Percentiles rank a stretch among this genome's conserved stretches.
Conservation (phyloP, 2,329 filamentous ascomycete genomes). For the Fusarium falciforme region DNA sequence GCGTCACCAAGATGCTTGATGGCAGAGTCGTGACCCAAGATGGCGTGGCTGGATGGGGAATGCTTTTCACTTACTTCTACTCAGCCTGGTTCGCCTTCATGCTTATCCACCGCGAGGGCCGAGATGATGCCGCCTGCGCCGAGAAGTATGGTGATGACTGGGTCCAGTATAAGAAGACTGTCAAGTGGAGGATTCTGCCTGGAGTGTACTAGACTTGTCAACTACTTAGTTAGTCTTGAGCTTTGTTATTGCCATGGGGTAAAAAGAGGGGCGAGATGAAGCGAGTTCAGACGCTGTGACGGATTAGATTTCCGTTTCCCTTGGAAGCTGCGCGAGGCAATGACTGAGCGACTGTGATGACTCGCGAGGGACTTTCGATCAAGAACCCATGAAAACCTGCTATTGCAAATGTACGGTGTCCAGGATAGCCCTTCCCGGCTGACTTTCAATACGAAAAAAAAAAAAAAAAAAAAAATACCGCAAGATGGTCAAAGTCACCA, state of each 20-base stretch:
- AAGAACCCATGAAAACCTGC: neutral
- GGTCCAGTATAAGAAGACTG: conserved; percentile 83
- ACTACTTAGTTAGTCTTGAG: neutral
- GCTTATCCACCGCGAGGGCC: conserved; percentile 82
- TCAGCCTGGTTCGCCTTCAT: conserved; percentile 87
- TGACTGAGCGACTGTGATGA: neutral
- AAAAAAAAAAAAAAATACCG: neutral
- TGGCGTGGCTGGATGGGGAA: conserved; percentile 82
- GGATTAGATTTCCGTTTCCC: neutral
- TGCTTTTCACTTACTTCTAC: conserved; percentile 92
- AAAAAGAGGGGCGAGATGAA: neutral
- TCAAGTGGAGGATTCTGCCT: conserved; percentile 83
- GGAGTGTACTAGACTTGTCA: conserved; percentile 60
- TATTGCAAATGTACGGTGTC: neutral
- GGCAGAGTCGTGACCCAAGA: conserved; percentile 74
- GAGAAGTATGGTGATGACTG: conserved; percentile 91
- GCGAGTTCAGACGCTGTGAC: neutral
- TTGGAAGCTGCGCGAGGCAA: neutral
- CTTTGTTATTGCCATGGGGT: neutral
- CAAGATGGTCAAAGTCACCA: neutral
- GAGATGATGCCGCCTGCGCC: conserved; percentile 88
- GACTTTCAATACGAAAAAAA: neutral
- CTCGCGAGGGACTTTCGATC: neutral
- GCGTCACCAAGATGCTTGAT: conserved; percentile 65
- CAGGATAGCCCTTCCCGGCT: neutral